phyloP scores from a whole-genome alignment of 2,329 filamentous ascomycete genomes.

The Knufia fluminis region DNA sequence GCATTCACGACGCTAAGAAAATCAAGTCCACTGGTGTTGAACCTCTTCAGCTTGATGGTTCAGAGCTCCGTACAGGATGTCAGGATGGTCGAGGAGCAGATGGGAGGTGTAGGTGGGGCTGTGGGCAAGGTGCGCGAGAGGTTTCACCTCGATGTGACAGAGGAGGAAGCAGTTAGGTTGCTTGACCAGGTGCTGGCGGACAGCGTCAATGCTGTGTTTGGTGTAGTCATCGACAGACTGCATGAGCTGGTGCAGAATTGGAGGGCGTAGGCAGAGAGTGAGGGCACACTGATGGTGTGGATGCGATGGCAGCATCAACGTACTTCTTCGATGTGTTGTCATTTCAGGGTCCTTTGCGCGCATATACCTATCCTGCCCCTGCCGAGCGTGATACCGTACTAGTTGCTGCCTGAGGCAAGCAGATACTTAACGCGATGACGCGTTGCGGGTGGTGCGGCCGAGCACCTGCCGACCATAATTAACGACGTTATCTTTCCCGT shows the following conservation, averaged over 20 bases:
- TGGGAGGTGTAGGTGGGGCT: conserved; percentile 36
- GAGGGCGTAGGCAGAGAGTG: conserved; percentile 46
- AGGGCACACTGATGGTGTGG: too few relatives aligned
- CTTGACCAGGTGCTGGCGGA: conserved; percentile 87
- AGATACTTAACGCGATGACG: neutral
- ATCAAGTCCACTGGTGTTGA: conserved; percentile 81
- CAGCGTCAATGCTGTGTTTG: conserved; percentile 78
- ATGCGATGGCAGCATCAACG: too few relatives aligned
- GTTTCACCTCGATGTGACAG: conserved; percentile 81
- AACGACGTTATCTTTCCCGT: too few relatives aligned
- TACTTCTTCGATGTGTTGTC: too few relatives aligned
- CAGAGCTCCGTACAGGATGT: conserved; percentile 97
- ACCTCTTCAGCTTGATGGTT: conserved; percentile 93
- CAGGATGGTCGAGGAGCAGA: conserved; percentile 77
- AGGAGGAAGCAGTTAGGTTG: conserved; percentile 83
- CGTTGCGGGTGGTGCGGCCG: neutral
- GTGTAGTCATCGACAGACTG: conserved; percentile 86
- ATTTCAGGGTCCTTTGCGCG: too few relatives aligned
- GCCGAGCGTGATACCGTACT: too few relatives aligned
- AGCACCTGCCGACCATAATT: too few relatives aligned
- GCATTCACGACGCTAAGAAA: conserved; percentile 88
- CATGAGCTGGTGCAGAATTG: conserved; percentile 92
- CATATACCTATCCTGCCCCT: too few relatives aligned
- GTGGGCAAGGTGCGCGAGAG: conserved; percentile 91
- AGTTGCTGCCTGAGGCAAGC: neutral